Conservation (phyloP, 768 basidiomycete species). For the Suillus subluteus region DNA sequence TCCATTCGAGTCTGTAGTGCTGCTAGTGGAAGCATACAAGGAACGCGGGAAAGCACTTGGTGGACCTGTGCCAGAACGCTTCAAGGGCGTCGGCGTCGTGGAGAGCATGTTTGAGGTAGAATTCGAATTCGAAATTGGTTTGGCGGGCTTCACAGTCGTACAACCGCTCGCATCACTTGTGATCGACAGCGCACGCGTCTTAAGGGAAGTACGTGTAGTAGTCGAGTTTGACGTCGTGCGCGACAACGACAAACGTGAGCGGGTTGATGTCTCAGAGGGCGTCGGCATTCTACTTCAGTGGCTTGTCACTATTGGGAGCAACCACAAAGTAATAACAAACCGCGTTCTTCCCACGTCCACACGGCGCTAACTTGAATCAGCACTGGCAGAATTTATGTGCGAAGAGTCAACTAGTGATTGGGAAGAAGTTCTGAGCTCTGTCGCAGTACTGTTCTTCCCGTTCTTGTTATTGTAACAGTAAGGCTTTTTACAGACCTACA, state of each 20-base stretch:
- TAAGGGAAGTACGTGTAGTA: conserved; percentile 46
- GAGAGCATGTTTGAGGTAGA: conserved; percentile 25
- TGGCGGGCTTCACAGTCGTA: conserved; percentile 49
- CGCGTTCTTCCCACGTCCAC: conserved; percentile 4
- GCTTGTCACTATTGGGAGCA: neutral
- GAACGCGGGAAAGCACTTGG: conserved; percentile 31
- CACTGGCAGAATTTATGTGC: too few species aligned
- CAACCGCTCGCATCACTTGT: conserved; percentile 52
- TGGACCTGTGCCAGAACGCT: conserved; percentile 22
- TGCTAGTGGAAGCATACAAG: conserved; percentile 24
- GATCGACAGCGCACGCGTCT: conserved; percentile 58
- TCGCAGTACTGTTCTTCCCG: too few species aligned
- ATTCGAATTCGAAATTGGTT: conserved; percentile 29
- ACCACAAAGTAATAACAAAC: conserved; percentile 3
- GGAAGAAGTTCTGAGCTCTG: too few species aligned
- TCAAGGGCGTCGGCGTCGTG: conserved; percentile 30
- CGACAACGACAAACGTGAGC: conserved; percentile 42
- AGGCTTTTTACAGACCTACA: too few species aligned
- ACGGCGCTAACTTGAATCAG: too few species aligned
- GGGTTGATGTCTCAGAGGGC: conserved; percentile 60
- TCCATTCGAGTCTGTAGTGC: conserved; percentile 10
- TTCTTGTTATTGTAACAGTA: too few species aligned
- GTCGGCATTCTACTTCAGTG: conserved; percentile 26
- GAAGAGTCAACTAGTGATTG: too few species aligned
- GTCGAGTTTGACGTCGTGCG: conserved; percentile 36